Percentiles rank a stretch among this genome's conserved stretches.
These are phyloP conservation scores for Xylaria sp. DNA, from an alignment of 2,329 filamentous ascomycete genomes.

Conservation along the genomic window DNA sequence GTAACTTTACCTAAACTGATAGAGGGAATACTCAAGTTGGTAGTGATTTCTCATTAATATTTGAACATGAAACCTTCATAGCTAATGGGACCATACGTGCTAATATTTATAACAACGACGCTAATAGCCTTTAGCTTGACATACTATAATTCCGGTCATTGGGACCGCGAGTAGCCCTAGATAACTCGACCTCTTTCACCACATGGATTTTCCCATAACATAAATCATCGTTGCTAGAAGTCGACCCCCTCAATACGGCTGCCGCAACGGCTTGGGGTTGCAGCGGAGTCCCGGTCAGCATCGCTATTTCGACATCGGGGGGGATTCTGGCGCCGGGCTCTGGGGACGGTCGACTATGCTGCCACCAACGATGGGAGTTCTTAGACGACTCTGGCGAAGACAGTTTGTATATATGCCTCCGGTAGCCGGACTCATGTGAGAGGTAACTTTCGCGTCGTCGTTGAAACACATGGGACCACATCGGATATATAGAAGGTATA, in stretches of 20 bases:
- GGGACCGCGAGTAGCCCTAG: neutral
- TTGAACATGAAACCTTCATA: neutral
- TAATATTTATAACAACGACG: neutral
- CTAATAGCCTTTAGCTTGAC: neutral
- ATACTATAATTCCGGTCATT: slow-evolving; percentile 14
- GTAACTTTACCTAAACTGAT: too few species aligned
- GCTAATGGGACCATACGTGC: neutral
- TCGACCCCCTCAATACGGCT: slow-evolving; percentile 22
- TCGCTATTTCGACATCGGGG: slow-evolving; percentile 25
- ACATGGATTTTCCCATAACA: slow-evolving; percentile 30
- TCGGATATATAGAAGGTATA: slow-evolving; percentile 26
- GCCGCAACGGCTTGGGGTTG: slow-evolving; percentile 25
- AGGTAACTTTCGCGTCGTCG: neutral
- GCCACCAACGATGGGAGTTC: neutral
- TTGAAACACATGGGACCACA: slow-evolving; percentile 4
- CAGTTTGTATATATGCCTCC: neutral
- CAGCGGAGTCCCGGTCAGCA: slow-evolving; percentile 24
- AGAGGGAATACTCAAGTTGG: too few species aligned
- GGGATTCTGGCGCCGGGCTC: slow-evolving; percentile 12
- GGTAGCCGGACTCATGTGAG: neutral
- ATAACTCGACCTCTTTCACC: slow-evolving; percentile 31
- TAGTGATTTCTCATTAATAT: too few species aligned
- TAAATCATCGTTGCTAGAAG: slow-evolving; percentile 17
- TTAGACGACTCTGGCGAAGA: neutral
- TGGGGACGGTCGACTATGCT: neutral